Conservation (phyloP, 768 basidiomycete genomes). For the Phallus indusiatus region DNA sequence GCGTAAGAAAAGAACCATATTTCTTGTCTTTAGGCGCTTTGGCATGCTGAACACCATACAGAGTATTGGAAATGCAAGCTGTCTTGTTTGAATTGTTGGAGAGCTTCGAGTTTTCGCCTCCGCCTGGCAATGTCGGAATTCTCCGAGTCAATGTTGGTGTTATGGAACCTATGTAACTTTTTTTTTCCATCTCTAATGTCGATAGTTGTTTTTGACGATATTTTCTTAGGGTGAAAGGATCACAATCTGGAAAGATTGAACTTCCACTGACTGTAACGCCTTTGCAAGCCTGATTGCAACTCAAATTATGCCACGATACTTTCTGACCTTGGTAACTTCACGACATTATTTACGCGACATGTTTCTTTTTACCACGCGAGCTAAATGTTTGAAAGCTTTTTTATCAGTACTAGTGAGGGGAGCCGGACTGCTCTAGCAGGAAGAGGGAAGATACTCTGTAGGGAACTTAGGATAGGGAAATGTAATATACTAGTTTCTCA, state of each 20-base stretch:
- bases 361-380: no score
- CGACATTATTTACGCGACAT: no score
- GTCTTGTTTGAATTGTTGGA: constrained; percentile 26
- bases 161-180: constrained; percentile 22
- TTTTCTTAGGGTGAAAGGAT: not conserved
- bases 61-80: constrained; percentile 26
- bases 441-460: no score
- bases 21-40: not conserved
- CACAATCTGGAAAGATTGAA: not conserved
- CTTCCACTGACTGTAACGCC: not conserved
- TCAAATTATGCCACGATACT: no score
- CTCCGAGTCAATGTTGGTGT: constrained; percentile 21
- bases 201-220: constrained; percentile 20
- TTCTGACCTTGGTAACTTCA: no score
- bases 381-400: no score
- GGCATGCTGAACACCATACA: not conserved
- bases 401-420: no score
- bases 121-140: constrained; percentile 22
- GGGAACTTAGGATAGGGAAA: no score
- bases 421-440: no score
- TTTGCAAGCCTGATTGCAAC: not conserved
- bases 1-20: not conserved
- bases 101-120: constrained; percentile 26
- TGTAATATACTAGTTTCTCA: no score
- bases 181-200: constrained; percentile 13